A percentile compares a stretch with the other conserved stretches of the same genome.
Conservation (phyloP, 257 asterid genomes). For the Solanum paucissectum region DNA sequence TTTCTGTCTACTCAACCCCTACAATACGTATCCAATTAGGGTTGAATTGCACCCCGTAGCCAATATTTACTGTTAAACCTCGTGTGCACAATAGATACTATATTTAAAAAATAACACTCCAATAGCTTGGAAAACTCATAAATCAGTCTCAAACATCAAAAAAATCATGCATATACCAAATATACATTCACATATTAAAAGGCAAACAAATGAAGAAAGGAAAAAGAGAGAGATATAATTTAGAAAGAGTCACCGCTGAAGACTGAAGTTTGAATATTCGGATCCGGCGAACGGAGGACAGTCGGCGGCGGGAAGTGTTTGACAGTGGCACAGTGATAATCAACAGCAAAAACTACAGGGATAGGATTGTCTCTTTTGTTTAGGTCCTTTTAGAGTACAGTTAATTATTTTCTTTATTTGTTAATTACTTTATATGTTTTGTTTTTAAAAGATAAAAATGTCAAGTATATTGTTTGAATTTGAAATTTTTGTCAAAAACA, state of each 20-base stretch:
- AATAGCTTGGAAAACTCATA: background rate
- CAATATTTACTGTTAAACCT: background rate
- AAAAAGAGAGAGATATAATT: background rate
- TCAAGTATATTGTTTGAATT: no score
- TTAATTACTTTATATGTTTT: no score
- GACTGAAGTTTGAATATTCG: background rate
- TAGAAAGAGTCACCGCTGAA: background rate
- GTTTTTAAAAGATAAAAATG: no score
- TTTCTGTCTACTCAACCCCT: background rate
- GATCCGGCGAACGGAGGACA: background rate
- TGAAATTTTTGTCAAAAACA: no score
- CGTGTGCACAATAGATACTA: background rate
- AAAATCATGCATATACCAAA: background rate
- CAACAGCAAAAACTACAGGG: background rate
- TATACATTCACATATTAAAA: background rate
- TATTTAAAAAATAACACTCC: background rate
- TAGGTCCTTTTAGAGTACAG: background rate
- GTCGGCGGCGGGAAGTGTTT: background rate
- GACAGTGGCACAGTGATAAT: background rate
- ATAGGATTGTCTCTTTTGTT: background rate
- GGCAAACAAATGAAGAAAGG: background rate
- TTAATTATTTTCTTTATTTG: no score
- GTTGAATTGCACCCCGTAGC: background rate
- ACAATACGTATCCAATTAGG: background rate
- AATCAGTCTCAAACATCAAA: background rate